phyloP scores from a whole-genome alignment of 1,284 basidiomycete genomes.

The Cryptococcus sp. region DNA sequence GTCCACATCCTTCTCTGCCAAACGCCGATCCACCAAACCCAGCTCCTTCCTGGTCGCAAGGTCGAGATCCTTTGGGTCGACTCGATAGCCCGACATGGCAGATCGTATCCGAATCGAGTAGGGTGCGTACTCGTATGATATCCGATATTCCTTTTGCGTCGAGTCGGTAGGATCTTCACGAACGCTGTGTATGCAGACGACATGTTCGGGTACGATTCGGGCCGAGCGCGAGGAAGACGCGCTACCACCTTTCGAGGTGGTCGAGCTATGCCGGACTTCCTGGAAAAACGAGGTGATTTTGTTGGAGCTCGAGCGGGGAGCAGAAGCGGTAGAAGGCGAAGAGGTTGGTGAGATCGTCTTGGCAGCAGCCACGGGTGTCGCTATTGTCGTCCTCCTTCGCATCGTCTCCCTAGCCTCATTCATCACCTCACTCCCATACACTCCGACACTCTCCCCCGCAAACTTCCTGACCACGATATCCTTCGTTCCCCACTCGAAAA shows the following conservation, averaged over 20 bases:
- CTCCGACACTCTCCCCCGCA: conserved; percentile 28
- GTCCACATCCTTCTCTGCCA: neutral
- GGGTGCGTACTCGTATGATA: conserved; percentile 23
- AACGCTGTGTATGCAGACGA: conserved; percentile 30
- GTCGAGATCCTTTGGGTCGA: conserved; percentile 23
- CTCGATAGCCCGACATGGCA: conserved; percentile 36
- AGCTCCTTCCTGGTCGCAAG: conserved; percentile 10
- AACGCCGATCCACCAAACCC: conserved; percentile 23
- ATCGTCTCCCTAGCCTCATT: conserved; percentile 26
- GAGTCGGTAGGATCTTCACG: conserved; percentile 29
- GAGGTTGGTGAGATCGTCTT: neutral
- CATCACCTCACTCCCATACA: conserved; percentile 33
- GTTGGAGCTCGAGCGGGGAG: neutral
- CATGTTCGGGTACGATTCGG: conserved; percentile 11
- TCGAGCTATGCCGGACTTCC: neutral
- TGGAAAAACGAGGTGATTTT: conserved; percentile 7
- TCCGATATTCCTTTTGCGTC: conserved; percentile 31
- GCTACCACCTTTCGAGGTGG: too few relatives aligned
- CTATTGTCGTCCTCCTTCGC: conserved; percentile 2
- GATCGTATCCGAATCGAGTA: conserved; percentile 24
- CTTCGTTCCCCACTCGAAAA: conserved; percentile 83
- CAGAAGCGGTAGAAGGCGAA: neutral
- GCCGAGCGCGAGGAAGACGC: neutral
- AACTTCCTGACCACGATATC: conserved; percentile 50
- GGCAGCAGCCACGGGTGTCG: neutral